Percentiles rank a stretch among this genome's conserved stretches.
These are phyloP conservation scores for Pyrus pyrifolia DNA, from an alignment of 306 rosid genomes.

Conservation along the genomic window DNA sequence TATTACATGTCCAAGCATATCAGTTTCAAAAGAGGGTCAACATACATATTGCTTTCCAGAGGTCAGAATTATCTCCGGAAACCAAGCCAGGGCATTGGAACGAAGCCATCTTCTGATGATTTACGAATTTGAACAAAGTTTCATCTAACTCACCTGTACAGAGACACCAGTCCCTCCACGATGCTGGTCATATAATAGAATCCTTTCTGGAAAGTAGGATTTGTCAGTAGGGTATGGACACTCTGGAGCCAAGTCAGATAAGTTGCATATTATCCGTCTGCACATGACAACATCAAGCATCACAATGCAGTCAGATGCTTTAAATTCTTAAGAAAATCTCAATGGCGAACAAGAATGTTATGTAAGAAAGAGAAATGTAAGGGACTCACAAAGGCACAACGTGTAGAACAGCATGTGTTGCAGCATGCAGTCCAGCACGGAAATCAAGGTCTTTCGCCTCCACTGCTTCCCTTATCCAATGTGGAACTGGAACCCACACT, in stretches of 20 bases:
- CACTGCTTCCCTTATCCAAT: constrained; percentile 54
- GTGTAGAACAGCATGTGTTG: constrained; percentile 85
- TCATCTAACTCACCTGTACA: constrained; percentile 46
- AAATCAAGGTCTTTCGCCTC: constrained; percentile 47
- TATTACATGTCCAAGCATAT: constrained; percentile 27
- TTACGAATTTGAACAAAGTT: not conserved
- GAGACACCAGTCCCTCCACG: constrained; percentile 83
- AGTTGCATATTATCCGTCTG: constrained; percentile 75
- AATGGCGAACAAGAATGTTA: not conserved
- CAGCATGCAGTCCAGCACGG: constrained; percentile 96
- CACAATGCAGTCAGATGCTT: constrained; percentile 13
- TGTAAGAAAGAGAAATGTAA: not conserved
- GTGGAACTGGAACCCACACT: constrained; percentile 86
- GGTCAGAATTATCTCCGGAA: not conserved
- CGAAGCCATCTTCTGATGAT: not conserved
- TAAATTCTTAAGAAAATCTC: not conserved
- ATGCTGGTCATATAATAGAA: constrained; percentile 77
- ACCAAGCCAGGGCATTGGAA: not conserved
- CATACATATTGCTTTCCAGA: not conserved
- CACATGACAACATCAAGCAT: constrained; percentile 12
- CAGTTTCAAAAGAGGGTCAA: not conserved
- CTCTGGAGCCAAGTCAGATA: constrained; percentile 81
- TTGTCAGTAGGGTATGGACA: constrained; percentile 73
- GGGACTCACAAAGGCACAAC: constrained; percentile 88
- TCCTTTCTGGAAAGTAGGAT: constrained; percentile 78